Conservation (phyloP, 306 rosid species). For the Albizia julibrissin region DNA sequence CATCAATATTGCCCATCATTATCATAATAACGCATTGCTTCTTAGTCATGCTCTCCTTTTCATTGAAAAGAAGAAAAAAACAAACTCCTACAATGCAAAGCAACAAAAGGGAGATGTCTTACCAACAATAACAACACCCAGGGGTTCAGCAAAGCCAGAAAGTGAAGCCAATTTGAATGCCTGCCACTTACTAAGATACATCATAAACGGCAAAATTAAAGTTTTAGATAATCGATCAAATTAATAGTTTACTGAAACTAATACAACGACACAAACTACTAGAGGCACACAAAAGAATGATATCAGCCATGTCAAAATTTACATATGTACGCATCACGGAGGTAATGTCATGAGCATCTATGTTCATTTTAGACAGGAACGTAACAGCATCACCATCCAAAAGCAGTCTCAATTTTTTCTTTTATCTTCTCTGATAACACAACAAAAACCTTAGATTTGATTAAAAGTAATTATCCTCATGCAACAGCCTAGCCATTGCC, state of each 20-base stretch:
- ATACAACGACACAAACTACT: slow-evolving; percentile 20
- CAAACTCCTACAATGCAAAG: slow-evolving; percentile 12
- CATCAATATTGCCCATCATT: slow-evolving; percentile 12
- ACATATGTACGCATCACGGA: slow-evolving; percentile 9
- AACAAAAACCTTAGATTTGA: not conserved
- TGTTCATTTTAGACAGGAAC: slow-evolving; percentile 2
- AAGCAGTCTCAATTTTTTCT: slow-evolving; percentile 23
- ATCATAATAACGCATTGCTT: slow-evolving; percentile 15
- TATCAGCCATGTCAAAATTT: slow-evolving; percentile 21
- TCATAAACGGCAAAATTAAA: slow-evolving; percentile 25
- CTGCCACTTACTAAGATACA: slow-evolving; percentile 83
- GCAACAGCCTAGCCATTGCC: slow-evolving; percentile 5
- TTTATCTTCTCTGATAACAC: slow-evolving; percentile 1
- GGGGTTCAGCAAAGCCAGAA: slow-evolving; percentile 95
- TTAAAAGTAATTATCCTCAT: not conserved
- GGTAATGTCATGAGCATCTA: slow-evolving; percentile 12
- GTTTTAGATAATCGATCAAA: slow-evolving; percentile 27
- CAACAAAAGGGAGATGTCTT: slow-evolving; percentile 41
- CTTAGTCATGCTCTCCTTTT: slow-evolving; percentile 16
- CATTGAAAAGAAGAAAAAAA: slow-evolving; percentile 27
- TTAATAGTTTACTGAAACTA: slow-evolving; percentile 18
- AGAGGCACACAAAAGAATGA: slow-evolving; percentile 1
- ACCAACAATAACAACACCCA: slow-evolving; percentile 95
- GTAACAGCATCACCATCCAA: slow-evolving; percentile 25
- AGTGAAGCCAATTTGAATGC: slow-evolving; percentile 97